Evolutionary conservation across 2,329 filamentous ascomycete species (phyloP), one percentile per base, ranked within the genome.

Genomic region (Chaetomium sp.): DNA sequence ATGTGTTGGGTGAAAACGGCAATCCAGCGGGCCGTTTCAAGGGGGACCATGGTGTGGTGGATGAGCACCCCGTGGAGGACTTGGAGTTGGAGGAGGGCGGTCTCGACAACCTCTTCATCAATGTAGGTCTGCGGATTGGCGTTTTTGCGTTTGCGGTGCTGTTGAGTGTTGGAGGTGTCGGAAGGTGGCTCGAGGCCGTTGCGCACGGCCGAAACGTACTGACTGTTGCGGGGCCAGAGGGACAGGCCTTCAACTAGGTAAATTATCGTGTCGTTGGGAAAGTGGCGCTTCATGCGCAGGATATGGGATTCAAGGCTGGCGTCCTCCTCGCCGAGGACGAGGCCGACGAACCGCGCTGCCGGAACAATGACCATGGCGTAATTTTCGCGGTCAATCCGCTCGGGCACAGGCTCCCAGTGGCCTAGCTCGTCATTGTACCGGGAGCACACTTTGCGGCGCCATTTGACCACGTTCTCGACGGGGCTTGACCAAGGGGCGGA

Each of bases 1-100:
- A 94, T 87, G 73, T 94, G 89, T 72, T 93, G 89, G 0, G 91
- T 94, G 71, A 93, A 92, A 38, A 84, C 81, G 33, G 83, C 79
- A 33, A 93, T 86, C 88, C 90, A 92, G 70, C 89, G 84, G 1
- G 90, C 89, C 1, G 89, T 90, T 71, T 92, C 89, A 0, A 84
- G 73, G 0, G 83, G 72, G 2, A 79, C 76, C 16, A 75, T 76
- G 1, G 89, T 91, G 74, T 94, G 90, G 73, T 93, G 89, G 53
- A 93, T 86, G 4, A 91, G 78, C 25, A 85, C 85, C 5, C 80
- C 79, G 74, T 93, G 87, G 27, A 83, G 75, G 6, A 93, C 82
- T 74, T 94, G 91, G 4, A 94, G 78, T 19, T 85, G 80, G 12
- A 94, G 79, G 3, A 93, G 79, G 4, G 88, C 87, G 70, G 91